Percentiles rank a stretch among this genome's conserved stretches.
phyloP scores from a whole-genome alignment of 106 monocot genomes.

The Dioscorea dumetorum region DNA sequence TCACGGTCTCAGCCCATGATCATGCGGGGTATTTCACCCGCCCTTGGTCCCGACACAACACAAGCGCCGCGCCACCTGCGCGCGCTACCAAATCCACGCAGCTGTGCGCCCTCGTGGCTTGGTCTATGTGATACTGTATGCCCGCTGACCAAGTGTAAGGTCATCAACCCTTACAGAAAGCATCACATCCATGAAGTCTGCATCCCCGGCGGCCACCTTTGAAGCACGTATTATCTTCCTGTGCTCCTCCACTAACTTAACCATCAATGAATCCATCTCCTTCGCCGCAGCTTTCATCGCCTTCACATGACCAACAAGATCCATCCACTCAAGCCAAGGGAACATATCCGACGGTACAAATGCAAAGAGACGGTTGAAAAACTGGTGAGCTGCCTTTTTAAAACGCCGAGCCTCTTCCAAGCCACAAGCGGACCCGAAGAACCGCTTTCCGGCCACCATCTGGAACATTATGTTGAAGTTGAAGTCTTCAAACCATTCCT shows the following conservation, averaged over 20 bases:
- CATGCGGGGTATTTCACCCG: too few relatives aligned
- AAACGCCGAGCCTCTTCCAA: constrained; percentile 26
- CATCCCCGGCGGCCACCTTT: too few relatives aligned
- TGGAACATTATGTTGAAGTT: constrained; percentile 18
- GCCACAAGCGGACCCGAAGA: constrained; percentile 4
- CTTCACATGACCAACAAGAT: constrained; percentile 11
- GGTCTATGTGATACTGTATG: too few relatives aligned
- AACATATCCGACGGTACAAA: constrained; percentile 26
- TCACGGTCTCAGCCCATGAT: too few relatives aligned
- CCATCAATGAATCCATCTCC: constrained; percentile 15
- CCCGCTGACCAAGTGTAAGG: too few relatives aligned
- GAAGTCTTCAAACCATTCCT: constrained; percentile 21
- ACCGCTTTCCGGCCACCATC: constrained; percentile 27
- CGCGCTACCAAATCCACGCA: too few relatives aligned
- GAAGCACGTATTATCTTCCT: background rate
- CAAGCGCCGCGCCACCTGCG: too few relatives aligned
- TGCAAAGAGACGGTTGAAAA: constrained; percentile 5
- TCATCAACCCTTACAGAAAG: too few relatives aligned
- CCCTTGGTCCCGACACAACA: too few relatives aligned
- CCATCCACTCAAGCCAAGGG: constrained; percentile 20
- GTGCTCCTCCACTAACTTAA: constrained; percentile 25
- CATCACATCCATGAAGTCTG: constrained; percentile 33
- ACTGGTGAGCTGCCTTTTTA: constrained; percentile 4
- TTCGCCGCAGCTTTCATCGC: constrained; percentile 20
- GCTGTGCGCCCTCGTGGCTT: too few relatives aligned